Conservation (phyloP, 805 yeast species). For the Vanderwaltozyma verrucispora region DNA sequence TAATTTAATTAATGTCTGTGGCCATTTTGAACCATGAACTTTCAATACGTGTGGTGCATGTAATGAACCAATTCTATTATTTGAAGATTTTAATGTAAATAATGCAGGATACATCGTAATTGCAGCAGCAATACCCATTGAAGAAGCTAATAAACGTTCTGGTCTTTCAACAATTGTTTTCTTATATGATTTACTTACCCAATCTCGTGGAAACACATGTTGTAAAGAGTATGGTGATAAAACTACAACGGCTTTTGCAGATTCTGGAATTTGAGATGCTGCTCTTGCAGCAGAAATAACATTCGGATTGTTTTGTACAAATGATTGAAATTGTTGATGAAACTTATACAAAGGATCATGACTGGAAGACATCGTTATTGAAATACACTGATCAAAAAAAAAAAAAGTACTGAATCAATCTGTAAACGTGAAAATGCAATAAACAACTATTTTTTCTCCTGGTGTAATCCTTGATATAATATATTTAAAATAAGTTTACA, state of each 20-base stretch:
- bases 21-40: conserved; percentile 74
- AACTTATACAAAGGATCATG: conserved; percentile 31
- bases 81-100: conserved; percentile 37
- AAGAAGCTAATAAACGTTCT: conserved; percentile 62
- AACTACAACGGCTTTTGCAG: conserved; percentile 47
- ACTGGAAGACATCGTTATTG: background rate
- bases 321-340: conserved; percentile 35
- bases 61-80: conserved; percentile 36
- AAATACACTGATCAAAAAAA: too few relatives aligned
- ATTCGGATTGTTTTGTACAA: conserved; percentile 30
- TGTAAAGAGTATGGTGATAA: conserved; percentile 60
- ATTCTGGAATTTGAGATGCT: conserved; percentile 27
- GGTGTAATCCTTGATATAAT: too few relatives aligned
- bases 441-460: too few relatives aligned
- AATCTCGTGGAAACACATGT: conserved; percentile 63
- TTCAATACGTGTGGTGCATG: conserved; percentile 49
- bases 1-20: conserved; percentile 42
- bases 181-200: conserved; percentile 62
- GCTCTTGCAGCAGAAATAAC: conserved; percentile 29
- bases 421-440: too few relatives aligned
- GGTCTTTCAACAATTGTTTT: conserved; percentile 76
- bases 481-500: too few relatives aligned
- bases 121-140: conserved; percentile 74
- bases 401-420: too few relatives aligned
- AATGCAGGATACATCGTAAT: conserved; percentile 54